These are phyloP conservation scores for Smallanthus sonchifolius DNA, from an alignment of 129 eudicot species.

Conservation along the genomic window DNA sequence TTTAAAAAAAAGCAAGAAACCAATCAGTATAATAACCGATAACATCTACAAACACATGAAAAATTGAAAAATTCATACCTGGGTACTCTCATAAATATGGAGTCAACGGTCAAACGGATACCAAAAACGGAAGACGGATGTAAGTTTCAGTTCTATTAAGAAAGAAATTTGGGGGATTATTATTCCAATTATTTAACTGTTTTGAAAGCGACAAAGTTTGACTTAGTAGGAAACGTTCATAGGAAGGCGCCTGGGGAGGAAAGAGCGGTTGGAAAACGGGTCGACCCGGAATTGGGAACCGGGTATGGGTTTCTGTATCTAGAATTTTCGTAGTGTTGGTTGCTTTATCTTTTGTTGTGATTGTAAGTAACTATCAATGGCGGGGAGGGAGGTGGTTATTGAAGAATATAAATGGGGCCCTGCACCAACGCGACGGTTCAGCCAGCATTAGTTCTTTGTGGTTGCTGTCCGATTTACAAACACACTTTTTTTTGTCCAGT, in stretches of 20 bases:
- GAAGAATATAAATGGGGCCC: neutral
- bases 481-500: neutral
- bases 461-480: neutral
- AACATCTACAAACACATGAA: conserved; percentile 4
- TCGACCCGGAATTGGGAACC: neutral
- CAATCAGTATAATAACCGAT: neutral
- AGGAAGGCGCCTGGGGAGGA: conserved; percentile 23
- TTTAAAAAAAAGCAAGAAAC: conserved; percentile 18
- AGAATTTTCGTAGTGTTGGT: neutral
- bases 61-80: neutral
- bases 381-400: conserved; percentile 6
- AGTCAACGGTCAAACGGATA: conserved; percentile 23
- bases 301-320: conserved; percentile 9
- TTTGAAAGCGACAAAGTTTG: conserved; percentile 29
- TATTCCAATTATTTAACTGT: neutral
- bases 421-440: conserved; percentile 9
- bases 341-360: neutral
- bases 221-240: conserved; percentile 22
- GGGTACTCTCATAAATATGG: conserved; percentile 15
- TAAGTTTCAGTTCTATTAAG: neutral
- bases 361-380: conserved; percentile 2
- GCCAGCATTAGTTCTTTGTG: neutral
- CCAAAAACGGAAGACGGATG: conserved; percentile 18
- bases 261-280: conserved; percentile 15
- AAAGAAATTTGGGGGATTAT: neutral